These are phyloP conservation scores for Eustoma russellianum DNA, from an alignment of 257 asterid species.

Conservation along the genomic window DNA sequence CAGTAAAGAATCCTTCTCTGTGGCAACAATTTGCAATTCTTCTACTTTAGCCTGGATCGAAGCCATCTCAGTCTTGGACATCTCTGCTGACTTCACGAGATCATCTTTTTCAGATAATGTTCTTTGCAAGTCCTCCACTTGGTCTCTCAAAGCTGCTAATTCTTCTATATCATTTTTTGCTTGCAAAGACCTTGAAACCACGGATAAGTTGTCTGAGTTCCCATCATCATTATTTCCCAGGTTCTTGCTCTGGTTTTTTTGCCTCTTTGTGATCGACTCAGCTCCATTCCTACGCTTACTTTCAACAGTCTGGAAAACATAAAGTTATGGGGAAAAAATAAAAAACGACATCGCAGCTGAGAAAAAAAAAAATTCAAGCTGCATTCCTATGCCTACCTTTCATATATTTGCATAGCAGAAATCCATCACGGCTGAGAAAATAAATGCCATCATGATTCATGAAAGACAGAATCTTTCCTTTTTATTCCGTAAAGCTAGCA, in stretches of 20 bases:
- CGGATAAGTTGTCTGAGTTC: slow-evolving; percentile 37
- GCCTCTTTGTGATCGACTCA: slow-evolving; percentile 44
- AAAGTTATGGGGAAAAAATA: background rate
- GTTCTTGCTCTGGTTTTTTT: slow-evolving; percentile 34
- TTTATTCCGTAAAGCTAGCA: too few species aligned
- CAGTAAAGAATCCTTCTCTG: slow-evolving; percentile 58
- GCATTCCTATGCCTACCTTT: background rate
- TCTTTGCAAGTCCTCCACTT: slow-evolving; percentile 62
- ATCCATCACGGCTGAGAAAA: too few species aligned
- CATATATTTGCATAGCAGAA: background rate
- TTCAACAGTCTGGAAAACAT: slow-evolving; percentile 40
- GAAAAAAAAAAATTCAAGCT: background rate
- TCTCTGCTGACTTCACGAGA: slow-evolving; percentile 57
- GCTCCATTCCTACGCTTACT: slow-evolving; percentile 40
- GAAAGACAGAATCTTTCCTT: too few species aligned
- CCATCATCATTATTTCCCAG: slow-evolving; percentile 33
- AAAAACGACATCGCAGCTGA: background rate
- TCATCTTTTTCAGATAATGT: slow-evolving; percentile 76
- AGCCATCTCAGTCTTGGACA: slow-evolving; percentile 50
- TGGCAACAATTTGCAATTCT: slow-evolving; percentile 46
- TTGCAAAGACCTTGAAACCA: slow-evolving; percentile 37
- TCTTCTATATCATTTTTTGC: slow-evolving; percentile 79
- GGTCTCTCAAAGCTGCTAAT: slow-evolving; percentile 50
- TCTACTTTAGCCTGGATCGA: slow-evolving; percentile 34
- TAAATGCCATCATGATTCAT: too few species aligned